phyloP scores from a whole-genome alignment of 2,329 filamentous ascomycete genomes.

The Apiospora rasikravindrae region DNA sequence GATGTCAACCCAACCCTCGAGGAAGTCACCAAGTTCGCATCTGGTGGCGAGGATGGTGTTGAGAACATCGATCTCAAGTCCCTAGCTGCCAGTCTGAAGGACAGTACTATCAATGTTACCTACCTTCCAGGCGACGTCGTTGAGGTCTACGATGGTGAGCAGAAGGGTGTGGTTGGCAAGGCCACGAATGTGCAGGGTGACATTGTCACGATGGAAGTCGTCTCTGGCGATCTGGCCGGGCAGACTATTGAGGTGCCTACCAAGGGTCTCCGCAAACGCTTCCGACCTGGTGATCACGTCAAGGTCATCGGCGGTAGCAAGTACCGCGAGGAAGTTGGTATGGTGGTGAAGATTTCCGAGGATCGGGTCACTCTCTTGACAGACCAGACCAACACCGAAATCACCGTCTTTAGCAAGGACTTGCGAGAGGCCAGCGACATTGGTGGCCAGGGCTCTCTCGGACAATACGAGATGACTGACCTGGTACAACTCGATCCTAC shows the following conservation, averaged over 20 bases:
- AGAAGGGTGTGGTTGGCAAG: conserved; percentile 86
- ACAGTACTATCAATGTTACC: conserved; percentile 77
- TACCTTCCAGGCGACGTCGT: conserved; percentile 96
- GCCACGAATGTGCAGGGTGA: conserved; percentile 87
- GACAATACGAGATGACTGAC: conserved; percentile 90
- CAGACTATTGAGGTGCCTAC: conserved; percentile 91
- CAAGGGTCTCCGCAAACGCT: conserved; percentile 90
- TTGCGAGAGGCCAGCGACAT: conserved; percentile 91
- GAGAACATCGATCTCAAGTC: conserved; percentile 93
- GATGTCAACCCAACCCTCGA: conserved; percentile 93
- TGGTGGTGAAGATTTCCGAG: conserved; percentile 92
- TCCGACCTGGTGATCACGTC: conserved; percentile 93
- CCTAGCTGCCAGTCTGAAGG: conserved; percentile 87
- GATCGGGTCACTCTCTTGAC: conserved; percentile 92
- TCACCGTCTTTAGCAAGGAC: conserved; percentile 98
- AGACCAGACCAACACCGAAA: conserved; percentile 90
- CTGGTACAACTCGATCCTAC: conserved; percentile 91
- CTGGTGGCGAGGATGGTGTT: conserved; percentile 86
- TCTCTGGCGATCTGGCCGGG: conserved; percentile 79
- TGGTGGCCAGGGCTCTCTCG: conserved; percentile 81
- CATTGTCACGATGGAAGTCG: conserved; percentile 87
- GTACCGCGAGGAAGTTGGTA: conserved; percentile 93
- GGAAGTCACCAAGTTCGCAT: conserved; percentile 93
- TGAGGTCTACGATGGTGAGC: conserved; percentile 94
- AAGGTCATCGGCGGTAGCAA: conserved; percentile 97